These are phyloP conservation scores for Botryotinia globosa DNA, from an alignment of 2,329 filamentous ascomycete species.

Conservation along the genomic window DNA sequence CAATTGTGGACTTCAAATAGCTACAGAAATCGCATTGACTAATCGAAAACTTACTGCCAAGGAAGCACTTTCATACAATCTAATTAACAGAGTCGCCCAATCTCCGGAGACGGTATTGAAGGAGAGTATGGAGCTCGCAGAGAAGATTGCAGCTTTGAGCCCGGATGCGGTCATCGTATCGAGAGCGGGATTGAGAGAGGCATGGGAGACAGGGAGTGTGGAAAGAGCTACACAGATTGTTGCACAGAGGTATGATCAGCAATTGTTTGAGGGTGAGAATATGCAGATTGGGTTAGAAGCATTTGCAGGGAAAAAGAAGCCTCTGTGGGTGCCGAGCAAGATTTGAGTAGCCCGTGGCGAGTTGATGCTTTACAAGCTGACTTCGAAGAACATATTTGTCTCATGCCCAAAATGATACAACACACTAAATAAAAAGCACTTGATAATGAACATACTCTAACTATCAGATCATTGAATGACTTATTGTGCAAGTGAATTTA, in stretches of 20 bases:
- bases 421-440: not conserved
- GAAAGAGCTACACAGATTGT: conserved; percentile 57
- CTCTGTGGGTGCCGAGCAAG: conserved; percentile 64
- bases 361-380: not conserved
- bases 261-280: conserved; percentile 64
- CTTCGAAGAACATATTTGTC: not conserved
- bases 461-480: not conserved
- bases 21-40: conserved; percentile 67
- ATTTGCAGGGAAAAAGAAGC: conserved; percentile 72
- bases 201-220: conserved; percentile 64
- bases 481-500: not conserved
- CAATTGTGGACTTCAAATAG: conserved; percentile 63
- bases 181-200: conserved; percentile 65
- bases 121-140: conserved; percentile 60
- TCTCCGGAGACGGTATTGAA: conserved; percentile 46
- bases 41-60: conserved; percentile 58
- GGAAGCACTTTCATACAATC: conserved; percentile 60
- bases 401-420: not conserved
- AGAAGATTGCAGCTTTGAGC: conserved; percentile 59
- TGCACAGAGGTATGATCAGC: conserved; percentile 52
- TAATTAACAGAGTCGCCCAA: conserved; percentile 64
- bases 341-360: conserved; percentile 40
- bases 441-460: not conserved
- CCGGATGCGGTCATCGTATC: conserved; percentile 74
- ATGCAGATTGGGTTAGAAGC: conserved; percentile 70